A percentile compares a stretch with the other conserved stretches of the same genome.
These are phyloP conservation scores for Solanum appendiculatum DNA, from an alignment of 257 asterid genomes.

Conservation along the genomic window DNA sequence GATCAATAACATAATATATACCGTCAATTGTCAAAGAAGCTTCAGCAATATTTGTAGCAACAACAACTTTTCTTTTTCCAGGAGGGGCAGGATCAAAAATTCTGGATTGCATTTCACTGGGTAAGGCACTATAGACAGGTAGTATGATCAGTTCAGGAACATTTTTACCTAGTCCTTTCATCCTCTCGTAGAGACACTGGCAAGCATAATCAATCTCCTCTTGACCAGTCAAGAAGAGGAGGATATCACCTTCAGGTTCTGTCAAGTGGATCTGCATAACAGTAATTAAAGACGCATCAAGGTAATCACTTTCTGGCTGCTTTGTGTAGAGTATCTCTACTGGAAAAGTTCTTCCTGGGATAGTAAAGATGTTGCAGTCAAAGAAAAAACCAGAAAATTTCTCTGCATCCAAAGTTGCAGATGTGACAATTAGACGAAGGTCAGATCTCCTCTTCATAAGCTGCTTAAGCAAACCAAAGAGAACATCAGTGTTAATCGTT, in stretches of 20 bases:
- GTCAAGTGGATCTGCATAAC: conserved; percentile 42
- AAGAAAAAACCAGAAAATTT: conserved; percentile 84
- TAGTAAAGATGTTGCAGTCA: conserved; percentile 83
- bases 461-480: conserved; percentile 21
- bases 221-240: conserved; percentile 84
- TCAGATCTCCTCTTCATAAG: conserved; percentile 73
- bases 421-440: conserved; percentile 47
- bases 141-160: conserved; percentile 81
- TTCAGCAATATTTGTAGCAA: conserved; percentile 1
- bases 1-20: not conserved
- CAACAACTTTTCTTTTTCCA: conserved; percentile 18
- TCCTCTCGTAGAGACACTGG: conserved; percentile 79
- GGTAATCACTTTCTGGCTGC: not conserved
- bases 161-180: conserved; percentile 75
- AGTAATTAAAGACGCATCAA: not conserved
- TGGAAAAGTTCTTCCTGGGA: conserved; percentile 88
- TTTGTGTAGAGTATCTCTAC: conserved; percentile 37
- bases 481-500: conserved; percentile 75
- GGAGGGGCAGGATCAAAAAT: conserved; percentile 91
- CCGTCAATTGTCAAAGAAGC: not conserved
- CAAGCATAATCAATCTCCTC: conserved; percentile 96
- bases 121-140: conserved; percentile 89
- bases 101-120: conserved; percentile 93
- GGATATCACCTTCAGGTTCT: conserved; percentile 88
- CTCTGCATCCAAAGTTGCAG: conserved; percentile 56